Base-by-base conservation (phyloP, 306 rosid species). In the Hippophae tibetana region DNA sequence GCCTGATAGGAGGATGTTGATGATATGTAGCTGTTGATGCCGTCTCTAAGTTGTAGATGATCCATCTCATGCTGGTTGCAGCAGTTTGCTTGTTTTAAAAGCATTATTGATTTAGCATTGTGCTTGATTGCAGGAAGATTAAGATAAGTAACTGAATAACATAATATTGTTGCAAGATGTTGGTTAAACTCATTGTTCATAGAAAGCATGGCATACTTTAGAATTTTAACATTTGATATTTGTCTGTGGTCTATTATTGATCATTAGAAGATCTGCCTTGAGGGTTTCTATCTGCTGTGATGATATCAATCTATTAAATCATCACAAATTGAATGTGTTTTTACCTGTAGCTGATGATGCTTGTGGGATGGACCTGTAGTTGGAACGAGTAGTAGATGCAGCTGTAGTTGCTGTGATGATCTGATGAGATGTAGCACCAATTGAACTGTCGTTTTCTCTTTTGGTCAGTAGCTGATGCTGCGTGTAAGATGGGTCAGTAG, bases 61-160 rank as follows among this genome's bases (percentile, higher is more conserved):
- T 74, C 76, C 76, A 90, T 81, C 56, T 71, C 87, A 76, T 78
- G 85, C 87, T 81, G 84, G 78, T 81, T 74, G 93, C 87, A 71
- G 78, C 86, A 71, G 60, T 73, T 60, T 70, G 84, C 86, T 78
- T 84, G 75, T 81, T 76, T 83, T 79, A 81, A 74, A 71, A 72
- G 84, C 77, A 53, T 78, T 86, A 47, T 79, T 83, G 68, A 67
- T 70, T 77, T 79, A 60, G 73, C 81, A 54, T 66, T 81, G 42
- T 83, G 86, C 87, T 4, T 76, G 85, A 57, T 77, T 76, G 79
- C 80, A 64, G 71, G 79, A 82, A 58, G 38, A 31, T 31, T 31
- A 84, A 70, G 14, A 57, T 76, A 55, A 65, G 67, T 89, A 69
- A 73, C 78, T 71, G 76, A 60, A 71, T 77, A 72, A 61, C 66